Evolutionary conservation across 2,329 filamentous ascomycete genomes (phyloP).

Genomic region (Ceratocystis harringtonii): DNA sequence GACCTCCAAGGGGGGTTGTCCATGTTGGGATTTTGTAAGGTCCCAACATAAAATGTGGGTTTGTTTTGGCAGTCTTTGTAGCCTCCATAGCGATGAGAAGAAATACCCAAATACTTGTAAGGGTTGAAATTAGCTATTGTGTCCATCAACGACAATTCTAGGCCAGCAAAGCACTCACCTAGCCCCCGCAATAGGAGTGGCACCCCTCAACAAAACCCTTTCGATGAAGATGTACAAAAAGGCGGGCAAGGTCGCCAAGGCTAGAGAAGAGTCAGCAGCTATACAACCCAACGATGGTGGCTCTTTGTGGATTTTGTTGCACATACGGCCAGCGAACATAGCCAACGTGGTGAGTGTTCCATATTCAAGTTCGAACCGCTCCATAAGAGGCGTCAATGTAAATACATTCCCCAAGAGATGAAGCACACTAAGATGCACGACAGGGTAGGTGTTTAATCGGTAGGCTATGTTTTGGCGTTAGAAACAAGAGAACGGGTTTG

Average conservation of each 20-base stretch:
- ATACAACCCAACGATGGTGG: background rate
- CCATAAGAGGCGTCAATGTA: slow-evolving; percentile 72
- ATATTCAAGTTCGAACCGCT: slow-evolving; percentile 84
- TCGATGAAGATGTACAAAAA: slow-evolving; percentile 69
- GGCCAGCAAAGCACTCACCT: slow-evolving; percentile 40
- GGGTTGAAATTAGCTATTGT: background rate
- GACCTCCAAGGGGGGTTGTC: slow-evolving; percentile 68
- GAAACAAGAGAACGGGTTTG: background rate
- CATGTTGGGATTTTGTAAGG: slow-evolving; percentile 70
- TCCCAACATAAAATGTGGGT: slow-evolving; percentile 57
- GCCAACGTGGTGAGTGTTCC: slow-evolving; percentile 79
- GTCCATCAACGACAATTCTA: background rate
- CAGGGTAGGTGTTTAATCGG: slow-evolving; percentile 78
- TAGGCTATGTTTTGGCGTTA: slow-evolving; percentile 47
- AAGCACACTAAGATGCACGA: slow-evolving; percentile 69
- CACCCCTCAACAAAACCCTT: slow-evolving; percentile 51
- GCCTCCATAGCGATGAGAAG: slow-evolving; percentile 72
- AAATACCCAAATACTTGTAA: slow-evolving; percentile 73
- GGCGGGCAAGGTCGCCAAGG: slow-evolving; percentile 67
- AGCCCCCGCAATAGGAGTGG: slow-evolving; percentile 64
- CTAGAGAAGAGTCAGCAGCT: slow-evolving; percentile 28
- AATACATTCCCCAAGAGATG: slow-evolving; percentile 68
- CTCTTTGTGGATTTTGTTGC: background rate
- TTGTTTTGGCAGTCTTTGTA: slow-evolving; percentile 67
- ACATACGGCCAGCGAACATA: slow-evolving; percentile 79